phyloP scores from a whole-genome alignment of 768 basidiomycete species.

The Mycena belliarum region DNA sequence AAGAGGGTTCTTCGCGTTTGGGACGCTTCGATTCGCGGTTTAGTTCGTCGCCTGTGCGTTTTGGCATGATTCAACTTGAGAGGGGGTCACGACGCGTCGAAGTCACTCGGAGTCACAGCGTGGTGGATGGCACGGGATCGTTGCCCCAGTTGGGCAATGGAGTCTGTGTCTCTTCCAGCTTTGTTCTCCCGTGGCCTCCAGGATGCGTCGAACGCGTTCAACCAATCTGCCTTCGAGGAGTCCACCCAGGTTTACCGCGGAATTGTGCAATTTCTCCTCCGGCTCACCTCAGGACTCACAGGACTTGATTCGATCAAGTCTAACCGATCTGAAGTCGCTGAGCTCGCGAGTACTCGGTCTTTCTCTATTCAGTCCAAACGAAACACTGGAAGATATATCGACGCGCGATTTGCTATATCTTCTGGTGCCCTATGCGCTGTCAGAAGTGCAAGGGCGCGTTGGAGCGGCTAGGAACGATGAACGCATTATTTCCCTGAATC shows the following conservation, averaged over 20 bases:
- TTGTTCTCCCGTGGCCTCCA: conserved; percentile 39
- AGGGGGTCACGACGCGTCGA: not conserved
- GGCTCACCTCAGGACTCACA: conserved; percentile 28
- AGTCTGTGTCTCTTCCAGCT: conserved; percentile 38
- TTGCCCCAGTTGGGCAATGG: conserved; percentile 17
- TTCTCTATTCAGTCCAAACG: conserved; percentile 82
- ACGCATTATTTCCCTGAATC: conserved; percentile 54
- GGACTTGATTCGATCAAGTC: conserved; percentile 58
- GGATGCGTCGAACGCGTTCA: conserved; percentile 39
- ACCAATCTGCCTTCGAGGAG: conserved; percentile 43
- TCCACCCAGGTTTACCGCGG: conserved; percentile 40
- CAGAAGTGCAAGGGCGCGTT: conserved; percentile 65
- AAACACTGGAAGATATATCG: conserved; percentile 78
- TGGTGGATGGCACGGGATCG: not conserved
- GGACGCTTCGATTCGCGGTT: not conserved
- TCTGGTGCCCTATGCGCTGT: conserved; percentile 64
- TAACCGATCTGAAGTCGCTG: conserved; percentile 57
- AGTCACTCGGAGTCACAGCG: not conserved
- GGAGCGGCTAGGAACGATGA: conserved; percentile 56
- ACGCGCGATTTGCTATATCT: conserved; percentile 78
- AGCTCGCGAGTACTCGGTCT: conserved; percentile 57
- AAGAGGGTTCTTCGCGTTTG: not conserved
- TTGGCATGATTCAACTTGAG: no score
- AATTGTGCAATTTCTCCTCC: not conserved
- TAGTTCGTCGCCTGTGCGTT: conserved; percentile 19